Evolutionary conservation across 2,329 filamentous ascomycete species (phyloP), one percentile per base, ranked within the genome.

Genomic region (Neofusicoccum laricinum): DNA sequence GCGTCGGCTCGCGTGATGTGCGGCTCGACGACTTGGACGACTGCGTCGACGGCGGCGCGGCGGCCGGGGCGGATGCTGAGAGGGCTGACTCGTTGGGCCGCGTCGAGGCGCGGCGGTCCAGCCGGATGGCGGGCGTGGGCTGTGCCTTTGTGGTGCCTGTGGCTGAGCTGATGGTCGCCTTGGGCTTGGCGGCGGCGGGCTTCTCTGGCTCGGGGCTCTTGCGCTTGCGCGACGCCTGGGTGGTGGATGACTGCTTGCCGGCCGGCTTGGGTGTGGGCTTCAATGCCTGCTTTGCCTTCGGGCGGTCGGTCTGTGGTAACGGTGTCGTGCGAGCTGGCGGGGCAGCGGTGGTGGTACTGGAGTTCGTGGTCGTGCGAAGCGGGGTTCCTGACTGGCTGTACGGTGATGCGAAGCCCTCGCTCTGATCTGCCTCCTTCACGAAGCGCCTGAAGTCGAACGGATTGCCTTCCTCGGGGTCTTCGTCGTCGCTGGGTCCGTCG

Each of bases 401-500:
- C 0, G 70, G 69, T 21, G 67, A 68, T 7, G 67, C 68, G 46
- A 71, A 72, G 11, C 75, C 73, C 32, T 75, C 72, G 68, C 69
- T 71, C 15, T 71, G 70, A 68, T 74, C 77, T 61, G 67, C 57
- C 65, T 64, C 64, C 34, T 72, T 73, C 40, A 83, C 67, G 68
- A 80, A 82, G 64, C 82, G 80, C n/a, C 81, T 71, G 68, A 78
- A 82, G 68, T 83, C 81, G 69, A 78, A 83, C 0, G 81, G 81
- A 65, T 83, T 83, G 67, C 72, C 68, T 3, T 75, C 70, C 40
- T 82, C 81, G 0, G 78, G 73, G 25, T 72, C 73, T 12, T 75
- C 73, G 11, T 76, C 74, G 14, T 76, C 70, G 0, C 53, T 67
- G 6, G 30, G 17, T 10, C 45, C 36, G n/a, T 30, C 53, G 12